Evolutionary conservation across 108 stramenopile species (phyloP), one percentile per base, ranked within the genome.

Genomic region (Fistulifera pelliculosa): DNA sequence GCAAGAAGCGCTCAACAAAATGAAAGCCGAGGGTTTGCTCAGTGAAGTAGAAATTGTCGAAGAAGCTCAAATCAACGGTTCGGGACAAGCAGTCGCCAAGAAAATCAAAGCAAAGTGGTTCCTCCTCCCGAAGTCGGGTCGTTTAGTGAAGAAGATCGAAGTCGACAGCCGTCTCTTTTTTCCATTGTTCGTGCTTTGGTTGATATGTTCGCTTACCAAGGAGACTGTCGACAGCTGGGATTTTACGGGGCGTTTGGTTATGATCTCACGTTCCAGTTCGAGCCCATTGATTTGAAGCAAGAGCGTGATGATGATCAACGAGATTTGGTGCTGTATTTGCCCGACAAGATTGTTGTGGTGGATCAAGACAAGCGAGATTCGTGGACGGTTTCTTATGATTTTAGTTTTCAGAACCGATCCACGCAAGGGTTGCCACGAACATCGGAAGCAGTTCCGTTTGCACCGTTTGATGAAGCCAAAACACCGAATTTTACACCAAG

Each of bases 201-300:
- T 1, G 88, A 89, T 48, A 55, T 93, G 54, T 94, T 95, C 58
- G 61, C 69, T 43, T 89, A 89, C 58, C 58, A 86, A 54, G 77
- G 59, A 47, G 93, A 83, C 26, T 94, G 95, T 62, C 70, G 90
- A 8, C 96, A 97, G 57, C 70, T 97, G 24, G 96, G 96, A 26
- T 68, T 98, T 24, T 96, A 95, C 56, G 96, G 96, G 41, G 93
- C 94, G 44, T 93, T 98, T 68, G 96, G 96, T 43, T 98, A 98
- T 58, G 97, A 98, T 62, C 70, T 98, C 25, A 96, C 95, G 6
- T 98, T 96, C 71, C 93, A 96, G 61, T 96, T 98, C 61, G 97
- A 98, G 61, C 88, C 95, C 5, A 94, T 98, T 47, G 51, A 86
- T n/a, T 50, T 89, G 58, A 66, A 72, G 17, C 87, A 93, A 65